Base-by-base conservation (phyloP, 2,329 filamentous ascomycete genomes). In the Xylariales sp. region DNA sequence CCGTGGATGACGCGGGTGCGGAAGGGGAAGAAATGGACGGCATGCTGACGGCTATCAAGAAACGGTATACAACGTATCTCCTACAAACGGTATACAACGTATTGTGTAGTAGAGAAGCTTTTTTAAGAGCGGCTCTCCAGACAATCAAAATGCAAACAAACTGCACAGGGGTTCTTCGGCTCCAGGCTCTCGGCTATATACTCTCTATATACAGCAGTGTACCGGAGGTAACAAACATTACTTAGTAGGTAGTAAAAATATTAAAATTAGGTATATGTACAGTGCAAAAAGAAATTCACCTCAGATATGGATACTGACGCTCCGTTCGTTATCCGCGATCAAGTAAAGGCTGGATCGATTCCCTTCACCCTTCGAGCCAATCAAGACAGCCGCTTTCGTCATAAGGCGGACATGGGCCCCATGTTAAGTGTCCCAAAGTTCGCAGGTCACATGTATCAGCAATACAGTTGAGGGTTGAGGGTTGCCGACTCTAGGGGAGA, bases 321-420 rank as follows among this genome's bases (percentile, higher is more conserved):
- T 39, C 9, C 36, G 9, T 34, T 64, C 58, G 56, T 41, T 64
- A 62, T 67, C 61, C 68, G 49, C 56, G 68, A 68, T 62, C 55
- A 45, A 62, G 64, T 52, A 64, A 67, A 64, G 54, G 46, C 39
- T 67, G 64, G 60, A 58, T 67, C 64, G 67, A 62, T 69, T 64
- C 60, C 58, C 54, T 66, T 63, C 43, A 60, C 39, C 50, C 53
- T 52, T 54, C 28, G 39, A 10, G 39, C 68, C 68, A 69, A 69
- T 69, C 68, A 69, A 48, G 34, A 18, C 12, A 32, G 28, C 34
- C 62, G 54, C 46, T 55, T 62, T 62, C 48, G 48, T 67, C 57
- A 68, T 64, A 62, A 64, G 32, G 54, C 60, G 64, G 56, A 49
- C 28, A 52, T 14, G 30, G 46, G 60, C 60, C 67, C 60, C 58